Percentiles rank a stretch among this genome's conserved stretches.
Conservation (phyloP, 345 rosid species). For the Salix brachista region DNA sequence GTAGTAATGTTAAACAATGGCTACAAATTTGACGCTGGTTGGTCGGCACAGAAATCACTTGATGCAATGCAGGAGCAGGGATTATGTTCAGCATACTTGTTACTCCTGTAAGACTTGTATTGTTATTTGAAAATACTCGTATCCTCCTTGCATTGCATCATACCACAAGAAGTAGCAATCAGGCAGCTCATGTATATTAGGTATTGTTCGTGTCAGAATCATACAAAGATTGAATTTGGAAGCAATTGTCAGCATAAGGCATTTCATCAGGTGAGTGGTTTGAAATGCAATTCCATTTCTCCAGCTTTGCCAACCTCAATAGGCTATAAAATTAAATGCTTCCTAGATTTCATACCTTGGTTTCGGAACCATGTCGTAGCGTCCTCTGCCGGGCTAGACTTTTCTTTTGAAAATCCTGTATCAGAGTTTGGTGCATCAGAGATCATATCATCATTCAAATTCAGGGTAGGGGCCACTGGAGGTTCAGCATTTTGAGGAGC, state of each 20-base stretch:
- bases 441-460: constrained; percentile 34
- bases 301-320: neutral
- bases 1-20: neutral
- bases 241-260: neutral
- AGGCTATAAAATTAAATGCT: neutral
- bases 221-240: neutral
- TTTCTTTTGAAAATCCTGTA: constrained; percentile 25
- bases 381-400: constrained; percentile 13
- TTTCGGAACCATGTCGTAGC: constrained; percentile 18
- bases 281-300: neutral
- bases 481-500: constrained; percentile 28
- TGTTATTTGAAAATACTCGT: neutral
- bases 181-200: neutral
- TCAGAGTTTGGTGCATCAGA: constrained; percentile 24
- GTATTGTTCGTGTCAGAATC: neutral
- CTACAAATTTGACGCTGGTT: neutral
- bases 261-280: neutral
- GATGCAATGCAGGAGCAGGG: no score
- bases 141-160: no score
- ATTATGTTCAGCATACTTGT: no score
- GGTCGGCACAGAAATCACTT: no score
- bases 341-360: constrained; percentile 33
- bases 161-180: no score
- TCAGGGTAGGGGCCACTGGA: constrained; percentile 22
- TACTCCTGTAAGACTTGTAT: no score